These are phyloP conservation scores for Hippophae tibetana DNA, from an alignment of 306 rosid species.

Conservation along the genomic window DNA sequence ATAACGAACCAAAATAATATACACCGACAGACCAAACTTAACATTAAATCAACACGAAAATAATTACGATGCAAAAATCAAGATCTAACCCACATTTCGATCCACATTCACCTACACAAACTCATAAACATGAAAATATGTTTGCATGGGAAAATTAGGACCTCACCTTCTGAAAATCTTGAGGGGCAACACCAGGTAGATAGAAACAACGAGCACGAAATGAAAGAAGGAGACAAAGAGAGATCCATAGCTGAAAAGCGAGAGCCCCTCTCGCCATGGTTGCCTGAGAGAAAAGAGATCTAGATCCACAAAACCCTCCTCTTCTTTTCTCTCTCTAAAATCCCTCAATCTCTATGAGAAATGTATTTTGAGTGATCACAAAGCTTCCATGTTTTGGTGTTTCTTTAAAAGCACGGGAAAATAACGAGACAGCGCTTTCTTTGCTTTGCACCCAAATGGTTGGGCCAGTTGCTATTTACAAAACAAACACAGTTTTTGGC, in stretches of 20 bases:
- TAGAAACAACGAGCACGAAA: slow-evolving; percentile 44
- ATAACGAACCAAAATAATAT: background rate
- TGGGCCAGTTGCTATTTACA: slow-evolving; percentile 14
- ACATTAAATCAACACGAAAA: background rate
- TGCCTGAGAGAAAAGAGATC: slow-evolving; percentile 21
- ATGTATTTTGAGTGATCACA: background rate
- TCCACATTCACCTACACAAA: background rate
- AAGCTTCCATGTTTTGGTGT: background rate
- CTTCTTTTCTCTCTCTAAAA: slow-evolving; percentile 16
- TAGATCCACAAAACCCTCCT: slow-evolving; percentile 16
- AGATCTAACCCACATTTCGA: slow-evolving; percentile 19
- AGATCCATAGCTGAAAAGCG: slow-evolving; percentile 52
- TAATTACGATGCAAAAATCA: background rate
- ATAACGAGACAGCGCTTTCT: slow-evolving; percentile 4
- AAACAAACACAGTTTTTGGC: background rate
- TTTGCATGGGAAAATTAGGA: background rate
- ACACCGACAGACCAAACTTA: slow-evolving; percentile 2
- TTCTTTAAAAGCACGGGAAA: slow-evolving; percentile 16
- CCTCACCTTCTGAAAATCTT: slow-evolving; percentile 56
- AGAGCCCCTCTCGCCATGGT: slow-evolving; percentile 58
- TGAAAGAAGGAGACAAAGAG: slow-evolving; percentile 30
- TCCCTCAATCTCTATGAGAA: slow-evolving; percentile 5
- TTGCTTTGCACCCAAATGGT: slow-evolving; percentile 9
- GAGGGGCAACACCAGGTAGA: slow-evolving; percentile 83
- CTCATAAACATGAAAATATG: background rate